Percentiles rank a stretch among this genome's conserved stretches.
These are phyloP conservation scores for Colletotrichum gigasporum DNA, from an alignment of 2,329 filamentous ascomycete genomes.

Conservation along the genomic window DNA sequence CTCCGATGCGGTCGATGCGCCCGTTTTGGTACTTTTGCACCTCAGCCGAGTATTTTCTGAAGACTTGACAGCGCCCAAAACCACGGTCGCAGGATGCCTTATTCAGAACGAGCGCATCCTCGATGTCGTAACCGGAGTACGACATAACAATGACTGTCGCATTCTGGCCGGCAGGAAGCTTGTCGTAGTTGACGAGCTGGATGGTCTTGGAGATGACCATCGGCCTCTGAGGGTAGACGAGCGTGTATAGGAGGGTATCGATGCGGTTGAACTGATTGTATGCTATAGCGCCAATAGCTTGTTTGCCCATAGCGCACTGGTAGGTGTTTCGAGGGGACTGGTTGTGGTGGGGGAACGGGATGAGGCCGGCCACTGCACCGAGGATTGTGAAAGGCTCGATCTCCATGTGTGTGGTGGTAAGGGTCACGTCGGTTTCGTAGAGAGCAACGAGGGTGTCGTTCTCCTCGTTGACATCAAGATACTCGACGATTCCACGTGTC, in stretches of 20 bases:
- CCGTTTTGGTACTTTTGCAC: constrained; percentile 91
- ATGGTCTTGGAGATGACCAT: constrained; percentile 99
- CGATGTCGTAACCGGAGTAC: constrained; percentile 98
- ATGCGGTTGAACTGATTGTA: constrained; percentile 98
- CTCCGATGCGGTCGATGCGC: constrained; percentile 72
- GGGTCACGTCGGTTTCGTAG: constrained; percentile 84
- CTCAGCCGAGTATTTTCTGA: constrained; percentile 89
- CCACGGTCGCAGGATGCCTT: constrained; percentile 95
- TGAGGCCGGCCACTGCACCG: constrained; percentile 93
- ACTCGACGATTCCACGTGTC: constrained; percentile 89
- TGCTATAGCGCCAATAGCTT: constrained; percentile 97
- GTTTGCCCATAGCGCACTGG: constrained; percentile 99
- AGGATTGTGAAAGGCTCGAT: constrained; percentile 98
- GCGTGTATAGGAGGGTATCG: constrained; percentile 93
- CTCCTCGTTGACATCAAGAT: constrained; percentile 97
- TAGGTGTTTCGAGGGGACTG: constrained; percentile 99
- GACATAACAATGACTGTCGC: constrained; percentile 99
- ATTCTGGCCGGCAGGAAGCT: constrained; percentile 95
- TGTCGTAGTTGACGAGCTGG: constrained; percentile 95
- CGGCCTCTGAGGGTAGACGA: constrained; percentile 97
- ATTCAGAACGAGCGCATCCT: constrained; percentile 96
- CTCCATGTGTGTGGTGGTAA: constrained; percentile 90
- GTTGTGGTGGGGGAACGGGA: constrained; percentile 98
- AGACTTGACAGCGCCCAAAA: constrained; percentile 97
- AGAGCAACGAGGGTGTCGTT: constrained; percentile 95